A percentile compares a stretch with the other conserved stretches of the same genome.
Conservation (phyloP, 805 yeast genomes). For the Starmerella bombicola region DNA sequence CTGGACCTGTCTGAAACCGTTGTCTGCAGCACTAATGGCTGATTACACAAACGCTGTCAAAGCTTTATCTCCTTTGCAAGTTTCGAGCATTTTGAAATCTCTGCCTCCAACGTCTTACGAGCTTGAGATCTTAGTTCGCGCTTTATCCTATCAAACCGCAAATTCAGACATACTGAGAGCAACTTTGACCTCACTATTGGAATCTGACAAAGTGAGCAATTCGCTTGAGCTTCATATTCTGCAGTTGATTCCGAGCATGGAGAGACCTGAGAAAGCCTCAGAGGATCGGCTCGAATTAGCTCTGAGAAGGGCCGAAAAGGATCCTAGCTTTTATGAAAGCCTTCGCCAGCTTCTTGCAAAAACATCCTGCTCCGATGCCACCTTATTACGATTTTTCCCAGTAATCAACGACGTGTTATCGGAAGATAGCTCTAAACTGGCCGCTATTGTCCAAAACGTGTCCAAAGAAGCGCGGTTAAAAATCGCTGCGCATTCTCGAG, state of each 20-base stretch:
- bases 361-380: neutral
- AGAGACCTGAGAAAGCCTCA: too few species aligned
- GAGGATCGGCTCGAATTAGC: too few species aligned
- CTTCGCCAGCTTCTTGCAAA: too few species aligned
- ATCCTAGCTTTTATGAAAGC: neutral
- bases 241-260: neutral
- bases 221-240: neutral
- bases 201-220: neutral
- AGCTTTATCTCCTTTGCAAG: conserved; percentile 14
- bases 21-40: neutral
- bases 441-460: conserved; percentile 1
- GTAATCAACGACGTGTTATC: conserved; percentile 1
- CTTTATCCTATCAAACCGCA: conserved; percentile 1
- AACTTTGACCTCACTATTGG: neutral
- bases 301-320: neutral
- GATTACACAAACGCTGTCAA: conserved; percentile 6
- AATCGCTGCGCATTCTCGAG: neutral
- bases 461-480: neutral
- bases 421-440: neutral
- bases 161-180: neutral
- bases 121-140: conserved; percentile 1
- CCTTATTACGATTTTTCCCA: conserved; percentile 15
- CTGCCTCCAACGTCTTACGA: neutral
- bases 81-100: conserved; percentile 8
- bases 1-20: conserved; percentile 1